A percentile compares a stretch with the other conserved stretches of the same genome.
phyloP scores from a whole-genome alignment of 2,329 filamentous ascomycete species.

The Raffaelea ambrosiae region DNA sequence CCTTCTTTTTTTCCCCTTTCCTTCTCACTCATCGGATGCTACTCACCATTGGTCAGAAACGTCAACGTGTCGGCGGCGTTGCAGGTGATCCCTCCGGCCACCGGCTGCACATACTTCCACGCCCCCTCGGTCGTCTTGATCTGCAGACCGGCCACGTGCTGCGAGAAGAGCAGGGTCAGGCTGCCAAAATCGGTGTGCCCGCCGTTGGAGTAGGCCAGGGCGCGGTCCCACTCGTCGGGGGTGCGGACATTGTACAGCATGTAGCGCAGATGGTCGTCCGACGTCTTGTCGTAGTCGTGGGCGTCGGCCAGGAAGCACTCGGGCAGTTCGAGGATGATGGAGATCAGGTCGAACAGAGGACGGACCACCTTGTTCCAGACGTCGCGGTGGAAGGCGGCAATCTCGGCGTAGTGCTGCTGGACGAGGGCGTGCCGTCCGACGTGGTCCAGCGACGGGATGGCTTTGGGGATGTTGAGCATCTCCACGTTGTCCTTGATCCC shows the following conservation, averaged over 20 bases:
- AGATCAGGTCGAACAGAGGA: slow-evolving; percentile 13
- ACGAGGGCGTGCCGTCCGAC: slow-evolving; percentile 21
- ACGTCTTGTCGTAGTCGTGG: slow-evolving; percentile 40
- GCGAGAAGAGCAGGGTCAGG: slow-evolving; percentile 66
- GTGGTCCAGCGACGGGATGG: slow-evolving; percentile 15
- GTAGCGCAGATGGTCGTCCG: slow-evolving; percentile 45
- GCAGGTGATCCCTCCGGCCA: slow-evolving; percentile 32
- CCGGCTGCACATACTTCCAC: slow-evolving; percentile 41
- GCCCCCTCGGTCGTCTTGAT: slow-evolving; percentile 52
- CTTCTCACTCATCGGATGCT: slow-evolving; percentile 8
- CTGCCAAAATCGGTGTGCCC: slow-evolving; percentile 83
- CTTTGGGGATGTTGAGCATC: slow-evolving; percentile 42
- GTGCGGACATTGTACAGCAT: slow-evolving; percentile 40
- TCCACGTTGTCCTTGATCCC: slow-evolving; percentile 40
- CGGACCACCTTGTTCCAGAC: slow-evolving; percentile 18
- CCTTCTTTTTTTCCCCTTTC: too few species aligned
- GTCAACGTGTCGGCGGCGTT: slow-evolving; percentile 29
- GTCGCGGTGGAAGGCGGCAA: slow-evolving; percentile 30
- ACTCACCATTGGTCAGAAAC: slow-evolving; percentile 14
- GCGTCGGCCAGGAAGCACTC: slow-evolving; percentile 41
- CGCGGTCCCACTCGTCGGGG: slow-evolving; percentile 25
- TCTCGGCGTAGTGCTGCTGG: slow-evolving; percentile 31
- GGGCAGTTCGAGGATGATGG: slow-evolving; percentile 42
- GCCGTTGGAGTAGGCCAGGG: slow-evolving; percentile 32
- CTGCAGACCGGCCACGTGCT: slow-evolving; percentile 78